Evolutionary conservation across 257 asterid species (phyloP).

Genomic region (Fraxinus americana): DNA sequence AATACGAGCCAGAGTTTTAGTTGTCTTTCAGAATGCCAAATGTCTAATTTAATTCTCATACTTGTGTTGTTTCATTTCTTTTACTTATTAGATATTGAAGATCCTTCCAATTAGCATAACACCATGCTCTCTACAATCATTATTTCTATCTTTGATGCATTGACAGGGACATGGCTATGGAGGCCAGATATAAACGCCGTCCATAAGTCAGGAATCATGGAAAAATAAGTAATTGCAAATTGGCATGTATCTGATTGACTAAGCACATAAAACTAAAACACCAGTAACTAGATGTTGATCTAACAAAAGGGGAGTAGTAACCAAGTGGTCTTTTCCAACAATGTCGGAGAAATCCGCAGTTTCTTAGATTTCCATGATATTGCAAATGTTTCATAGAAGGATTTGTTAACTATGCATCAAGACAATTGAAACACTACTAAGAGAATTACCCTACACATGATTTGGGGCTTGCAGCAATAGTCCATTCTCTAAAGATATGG

Average conservation of each 20-base stretch:
- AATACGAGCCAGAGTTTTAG: conserved; percentile 39
- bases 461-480: too few relatives aligned
- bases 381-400: too few relatives aligned
- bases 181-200: not conserved
- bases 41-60: not conserved
- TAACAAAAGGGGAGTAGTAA: too few relatives aligned
- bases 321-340: too few relatives aligned
- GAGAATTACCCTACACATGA: too few relatives aligned
- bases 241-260: not conserved
- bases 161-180: not conserved
- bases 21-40: not conserved
- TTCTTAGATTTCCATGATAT: too few relatives aligned
- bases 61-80: not conserved
- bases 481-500: too few relatives aligned
- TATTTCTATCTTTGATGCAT: not conserved
- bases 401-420: too few relatives aligned
- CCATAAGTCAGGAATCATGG: not conserved
- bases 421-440: too few relatives aligned
- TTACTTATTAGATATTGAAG: not conserved
- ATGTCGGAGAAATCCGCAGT: too few relatives aligned
- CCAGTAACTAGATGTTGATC: too few relatives aligned
- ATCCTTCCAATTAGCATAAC: not conserved
- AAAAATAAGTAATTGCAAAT: too few relatives aligned
- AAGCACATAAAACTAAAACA: not conserved
- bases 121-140: not conserved